phyloP scores from a whole-genome alignment of 345 rosid species.

The Hirschfeldia incana region DNA sequence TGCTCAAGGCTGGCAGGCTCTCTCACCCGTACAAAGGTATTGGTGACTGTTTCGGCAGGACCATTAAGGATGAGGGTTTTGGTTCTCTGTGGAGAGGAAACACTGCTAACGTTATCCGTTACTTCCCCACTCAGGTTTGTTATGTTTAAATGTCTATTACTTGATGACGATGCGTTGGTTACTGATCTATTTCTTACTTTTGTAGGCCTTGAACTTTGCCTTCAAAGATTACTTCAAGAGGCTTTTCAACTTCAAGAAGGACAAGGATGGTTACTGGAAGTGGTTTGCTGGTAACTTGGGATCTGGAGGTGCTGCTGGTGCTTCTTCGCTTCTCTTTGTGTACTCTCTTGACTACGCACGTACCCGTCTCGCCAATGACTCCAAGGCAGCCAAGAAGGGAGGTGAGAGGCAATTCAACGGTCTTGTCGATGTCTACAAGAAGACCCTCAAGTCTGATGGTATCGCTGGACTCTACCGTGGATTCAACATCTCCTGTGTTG shows the following conservation, averaged over 20 bases:
- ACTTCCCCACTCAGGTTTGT: constrained; percentile 83
- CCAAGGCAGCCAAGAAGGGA: constrained; percentile 89
- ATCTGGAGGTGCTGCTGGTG: constrained; percentile 93
- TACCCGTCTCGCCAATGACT: constrained; percentile 86
- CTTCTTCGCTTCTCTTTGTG: constrained; percentile 79
- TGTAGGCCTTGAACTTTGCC: constrained; percentile 87
- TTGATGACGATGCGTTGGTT: background rate
- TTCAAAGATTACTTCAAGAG: constrained; percentile 92
- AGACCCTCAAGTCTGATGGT: constrained; percentile 72
- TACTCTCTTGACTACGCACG: constrained; percentile 93
- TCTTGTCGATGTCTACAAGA: constrained; percentile 74
- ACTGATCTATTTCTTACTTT: background rate
- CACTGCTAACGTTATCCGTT: constrained; percentile 87
- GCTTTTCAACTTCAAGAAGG: constrained; percentile 90
- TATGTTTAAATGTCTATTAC: background rate
- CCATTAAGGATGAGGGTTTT: constrained; percentile 65
- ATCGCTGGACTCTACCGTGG: constrained; percentile 93
- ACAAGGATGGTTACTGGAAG: constrained; percentile 87
- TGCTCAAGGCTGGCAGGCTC: constrained; percentile 78
- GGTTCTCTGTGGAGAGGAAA: constrained; percentile 81
- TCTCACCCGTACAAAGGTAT: constrained; percentile 89
- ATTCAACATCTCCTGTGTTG: constrained; percentile 83
- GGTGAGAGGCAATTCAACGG: constrained; percentile 90
- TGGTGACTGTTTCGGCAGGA: constrained; percentile 73
- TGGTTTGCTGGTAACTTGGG: constrained; percentile 94